A percentile compares a stretch with the other conserved stretches of the same genome.
Evolutionary conservation across 2,329 filamentous ascomycete genomes (phyloP).

Genomic region (Hypoxylon sp.): DNA sequence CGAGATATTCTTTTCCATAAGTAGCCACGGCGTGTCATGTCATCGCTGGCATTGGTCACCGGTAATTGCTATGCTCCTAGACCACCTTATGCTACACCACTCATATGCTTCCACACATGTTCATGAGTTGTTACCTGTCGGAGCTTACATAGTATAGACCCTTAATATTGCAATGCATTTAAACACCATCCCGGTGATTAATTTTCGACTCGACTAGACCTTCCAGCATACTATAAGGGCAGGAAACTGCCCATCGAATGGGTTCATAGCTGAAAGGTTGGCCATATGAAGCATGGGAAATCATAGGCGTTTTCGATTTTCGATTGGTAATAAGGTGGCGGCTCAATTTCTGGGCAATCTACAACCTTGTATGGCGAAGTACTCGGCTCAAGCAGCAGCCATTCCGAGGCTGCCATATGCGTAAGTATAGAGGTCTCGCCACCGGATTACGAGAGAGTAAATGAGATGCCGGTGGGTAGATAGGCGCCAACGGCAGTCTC

Average conservation of each 20-base stretch:
- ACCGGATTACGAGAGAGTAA: constrained; percentile 11
- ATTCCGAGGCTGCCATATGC: constrained; percentile 14
- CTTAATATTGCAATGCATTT: constrained; percentile 29
- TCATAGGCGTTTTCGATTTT: background rate
- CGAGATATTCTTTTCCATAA: background rate
- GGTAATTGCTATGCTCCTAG: background rate
- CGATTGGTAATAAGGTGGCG: constrained; percentile 24
- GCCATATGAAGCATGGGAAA: constrained; percentile 10
- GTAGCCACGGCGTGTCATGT: background rate
- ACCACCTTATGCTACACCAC: constrained; percentile 6
- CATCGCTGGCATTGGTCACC: too few relatives aligned
- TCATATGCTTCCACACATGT: constrained; percentile 1
- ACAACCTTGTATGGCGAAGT: constrained; percentile 13
- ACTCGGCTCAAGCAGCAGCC: constrained; percentile 7
- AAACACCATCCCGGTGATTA: background rate
- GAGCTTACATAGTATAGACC: constrained; percentile 22
- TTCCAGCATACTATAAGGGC: constrained; percentile 7
- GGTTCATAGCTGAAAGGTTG: constrained; percentile 4
- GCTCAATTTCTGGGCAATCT: constrained; percentile 36
- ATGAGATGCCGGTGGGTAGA: background rate
- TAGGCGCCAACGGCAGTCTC: background rate
- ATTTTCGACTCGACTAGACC: constrained; percentile 31
- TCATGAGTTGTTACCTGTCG: background rate
- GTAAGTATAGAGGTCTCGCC: constrained; percentile 5
- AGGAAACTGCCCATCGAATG: constrained; percentile 1